Base-by-base conservation (phyloP, 2,329 filamentous ascomycete species). In the Ascochyta rabiei region DNA sequence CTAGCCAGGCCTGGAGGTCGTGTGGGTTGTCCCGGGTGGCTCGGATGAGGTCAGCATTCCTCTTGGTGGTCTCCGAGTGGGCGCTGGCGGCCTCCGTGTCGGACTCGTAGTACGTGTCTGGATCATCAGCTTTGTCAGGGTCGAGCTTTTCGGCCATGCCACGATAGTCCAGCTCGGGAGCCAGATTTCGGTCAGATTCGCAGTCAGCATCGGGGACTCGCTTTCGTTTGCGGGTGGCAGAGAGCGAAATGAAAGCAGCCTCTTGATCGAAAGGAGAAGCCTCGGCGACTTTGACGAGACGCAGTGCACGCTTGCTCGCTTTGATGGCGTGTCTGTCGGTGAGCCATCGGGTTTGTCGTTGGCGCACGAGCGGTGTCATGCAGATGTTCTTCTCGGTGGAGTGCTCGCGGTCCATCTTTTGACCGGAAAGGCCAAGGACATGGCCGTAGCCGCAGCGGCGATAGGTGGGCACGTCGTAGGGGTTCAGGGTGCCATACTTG, bases 1-100 rank as follows among this genome's bases (percentile, higher is more conserved):
- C 81, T 15, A 96, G 74, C 93, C 93, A 98, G 16, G 86, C 81
- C 37, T 86, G 78, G 18, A 90, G 79, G 66, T 96, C 84, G 6
- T 81, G 73, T 1, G 92, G 90, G 19, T 84, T 73, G 1, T 88
- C 79, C 50, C 88, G 86, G 30, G 91, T 86, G 26, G 73, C 81
- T 12, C 82, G 84, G 2, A 83, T 84, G 7, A 97, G 78, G 46
- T 86, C 79, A 0, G 88, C 79, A 13, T 85, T 86, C 52, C 77
- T 82, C 67, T 81, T 76, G 39, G 79, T 84, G 44, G 67, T 58
- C 23, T 70, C 66, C 15, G 72, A 48, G 16, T 75, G 62, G 9
- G 58, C 47, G 35, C 48, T 44, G 6, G 44, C 39, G 19, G 35
- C 13, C 18, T 46, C 53, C 3, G 64, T 59, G 15, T 71, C 71